Evolutionary conservation across 768 basidiomycete species (phyloP).

Genomic region (Thelephora aurantiotincta): DNA sequence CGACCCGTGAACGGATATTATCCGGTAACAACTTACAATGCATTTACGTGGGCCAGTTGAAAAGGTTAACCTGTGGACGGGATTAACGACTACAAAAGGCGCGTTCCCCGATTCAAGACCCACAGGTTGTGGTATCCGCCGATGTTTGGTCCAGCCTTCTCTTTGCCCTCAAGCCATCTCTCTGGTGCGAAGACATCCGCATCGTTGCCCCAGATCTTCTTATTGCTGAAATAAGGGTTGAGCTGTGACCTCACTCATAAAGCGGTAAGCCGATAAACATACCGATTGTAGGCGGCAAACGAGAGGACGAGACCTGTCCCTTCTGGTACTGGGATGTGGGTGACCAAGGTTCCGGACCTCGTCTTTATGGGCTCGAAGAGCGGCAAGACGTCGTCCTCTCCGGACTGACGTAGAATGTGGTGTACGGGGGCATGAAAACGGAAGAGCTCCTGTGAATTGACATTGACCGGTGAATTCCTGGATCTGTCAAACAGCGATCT

Average conservation of each 20-base stretch:
- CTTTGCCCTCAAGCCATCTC: slow-evolving; percentile 11
- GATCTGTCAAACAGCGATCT: no score
- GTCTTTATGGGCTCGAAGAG: slow-evolving; percentile 38
- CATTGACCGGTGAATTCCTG: not conserved
- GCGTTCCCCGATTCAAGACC: not conserved
- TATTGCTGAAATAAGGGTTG: slow-evolving; percentile 9
- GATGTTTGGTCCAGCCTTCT: slow-evolving; percentile 24
- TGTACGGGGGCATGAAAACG: slow-evolving; percentile 39
- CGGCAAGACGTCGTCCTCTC: slow-evolving; percentile 41
- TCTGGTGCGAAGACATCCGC: slow-evolving; percentile 18
- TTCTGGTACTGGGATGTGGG: slow-evolving; percentile 32
- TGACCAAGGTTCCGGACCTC: slow-evolving; percentile 27
- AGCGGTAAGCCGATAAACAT: not conserved
- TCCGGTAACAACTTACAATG: slow-evolving; percentile 6
- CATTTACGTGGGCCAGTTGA: slow-evolving; percentile 13
- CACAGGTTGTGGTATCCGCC: slow-evolving; percentile 29
- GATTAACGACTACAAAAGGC: not conserved
- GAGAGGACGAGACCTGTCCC: slow-evolving; percentile 38
- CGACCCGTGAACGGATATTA: no score
- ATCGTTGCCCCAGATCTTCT: slow-evolving; percentile 18
- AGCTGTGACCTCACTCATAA: not conserved
- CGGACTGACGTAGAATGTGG: slow-evolving; percentile 36
- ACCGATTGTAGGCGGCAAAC: slow-evolving; percentile 43
- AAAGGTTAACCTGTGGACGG: slow-evolving; percentile 8
- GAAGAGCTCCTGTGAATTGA: slow-evolving; percentile 26